Conservation (phyloP, 768 basidiomycete genomes). For the Sarcodon aspratus region DNA sequence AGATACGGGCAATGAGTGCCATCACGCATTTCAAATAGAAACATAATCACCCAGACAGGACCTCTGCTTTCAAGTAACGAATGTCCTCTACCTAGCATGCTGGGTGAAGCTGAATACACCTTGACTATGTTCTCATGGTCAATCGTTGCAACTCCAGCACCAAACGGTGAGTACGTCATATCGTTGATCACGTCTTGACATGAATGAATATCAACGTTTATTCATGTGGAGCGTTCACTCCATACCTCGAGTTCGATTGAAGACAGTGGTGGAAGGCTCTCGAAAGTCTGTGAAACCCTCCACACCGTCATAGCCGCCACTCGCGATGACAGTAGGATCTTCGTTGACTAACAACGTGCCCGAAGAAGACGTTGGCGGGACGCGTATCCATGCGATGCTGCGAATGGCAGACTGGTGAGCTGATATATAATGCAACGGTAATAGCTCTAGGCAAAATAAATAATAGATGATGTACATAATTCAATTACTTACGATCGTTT, state of each 20-base stretch:
- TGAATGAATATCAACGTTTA: neutral
- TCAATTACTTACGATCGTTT: conserved; percentile 26
- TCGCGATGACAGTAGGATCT: conserved; percentile 65
- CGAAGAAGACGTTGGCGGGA: conserved; percentile 40
- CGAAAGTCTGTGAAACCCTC: conserved; percentile 70
- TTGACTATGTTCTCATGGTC: conserved; percentile 81
- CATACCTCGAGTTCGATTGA: conserved; percentile 71
- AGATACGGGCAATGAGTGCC: neutral
- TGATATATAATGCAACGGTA: conserved; percentile 63
- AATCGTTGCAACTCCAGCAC: conserved; percentile 61
- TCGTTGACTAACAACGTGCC: conserved; percentile 34
- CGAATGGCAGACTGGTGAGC: conserved; percentile 77
- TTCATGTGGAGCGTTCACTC: neutral
- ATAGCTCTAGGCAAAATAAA: conserved; percentile 22
- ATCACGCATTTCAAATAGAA: neutral
- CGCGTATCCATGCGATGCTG: conserved; percentile 61
- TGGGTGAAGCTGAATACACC: conserved; percentile 58
- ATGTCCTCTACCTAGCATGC: conserved; percentile 66
- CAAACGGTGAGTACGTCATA: conserved; percentile 55
- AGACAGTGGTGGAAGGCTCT: conserved; percentile 50
- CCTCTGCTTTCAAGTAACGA: conserved; percentile 64
- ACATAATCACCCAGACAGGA: conserved; percentile 66
- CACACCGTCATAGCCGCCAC: conserved; percentile 74
- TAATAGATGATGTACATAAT: neutral
- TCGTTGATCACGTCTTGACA: conserved; percentile 57